These are phyloP conservation scores for Eucalyptus victrix DNA, from an alignment of 345 rosid genomes.

Conservation along the genomic window DNA sequence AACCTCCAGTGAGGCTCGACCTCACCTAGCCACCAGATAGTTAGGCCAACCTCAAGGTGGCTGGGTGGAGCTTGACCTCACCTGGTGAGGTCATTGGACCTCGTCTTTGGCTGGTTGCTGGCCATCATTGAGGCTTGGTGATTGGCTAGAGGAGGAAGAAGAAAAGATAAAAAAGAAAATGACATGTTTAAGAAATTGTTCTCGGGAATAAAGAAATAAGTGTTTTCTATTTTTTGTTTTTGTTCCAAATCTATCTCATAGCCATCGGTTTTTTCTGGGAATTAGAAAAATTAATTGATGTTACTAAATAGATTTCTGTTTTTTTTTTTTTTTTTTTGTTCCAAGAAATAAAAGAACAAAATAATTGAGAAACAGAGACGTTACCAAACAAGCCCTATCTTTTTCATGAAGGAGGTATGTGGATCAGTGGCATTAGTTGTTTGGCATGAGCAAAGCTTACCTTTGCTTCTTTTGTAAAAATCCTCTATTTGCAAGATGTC, in stretches of 20 bases:
- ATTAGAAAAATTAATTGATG: no score
- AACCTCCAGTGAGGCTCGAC: rapidly evolving
- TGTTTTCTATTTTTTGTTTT: rapidly evolving
- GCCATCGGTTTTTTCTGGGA: rapidly evolving
- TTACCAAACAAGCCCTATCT: not conserved
- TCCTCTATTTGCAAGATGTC: not conserved
- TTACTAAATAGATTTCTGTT: no score
- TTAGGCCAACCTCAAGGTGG: no score
- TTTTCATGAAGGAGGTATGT: not conserved
- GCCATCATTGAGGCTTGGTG: rapidly evolving
- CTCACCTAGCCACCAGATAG: no score
- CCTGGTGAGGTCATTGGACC: rapidly evolving
- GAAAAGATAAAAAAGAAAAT: no score
- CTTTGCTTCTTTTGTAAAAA: not conserved
- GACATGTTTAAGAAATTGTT: no score
- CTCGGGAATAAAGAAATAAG: no score
- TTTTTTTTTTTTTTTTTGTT: no score
- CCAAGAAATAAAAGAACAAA: rapidly evolving
- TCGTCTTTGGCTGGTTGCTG: no score
- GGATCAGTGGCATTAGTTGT: not conserved
- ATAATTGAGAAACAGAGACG: rapidly evolving
- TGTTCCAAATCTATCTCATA: rapidly evolving
- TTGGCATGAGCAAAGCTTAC: not conserved
- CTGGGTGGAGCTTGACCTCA: no score
- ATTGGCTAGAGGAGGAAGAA: no score